Conservation (phyloP, 768 basidiomycete species). For the Tephrocybe sp. region DNA sequence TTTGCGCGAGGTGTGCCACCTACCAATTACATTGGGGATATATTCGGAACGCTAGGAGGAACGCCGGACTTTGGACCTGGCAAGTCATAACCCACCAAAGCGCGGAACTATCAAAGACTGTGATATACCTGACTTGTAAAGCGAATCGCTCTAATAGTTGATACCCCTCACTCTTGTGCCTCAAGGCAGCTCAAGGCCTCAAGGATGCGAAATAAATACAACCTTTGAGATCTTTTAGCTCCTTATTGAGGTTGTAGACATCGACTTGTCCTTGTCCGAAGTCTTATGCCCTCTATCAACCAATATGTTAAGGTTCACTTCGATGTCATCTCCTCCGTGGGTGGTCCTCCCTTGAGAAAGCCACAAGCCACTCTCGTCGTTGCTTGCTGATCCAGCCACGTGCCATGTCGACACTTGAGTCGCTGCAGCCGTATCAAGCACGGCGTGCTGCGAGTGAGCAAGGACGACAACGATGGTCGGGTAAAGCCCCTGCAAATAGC, state of each 20-base stretch:
- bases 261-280: not conserved
- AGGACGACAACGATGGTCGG: slow-evolving; percentile 9
- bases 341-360: not conserved
- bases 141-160: no score
- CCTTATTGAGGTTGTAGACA: not conserved
- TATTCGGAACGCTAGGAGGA: slow-evolving; percentile 5
- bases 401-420: slow-evolving; percentile 4
- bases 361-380: slow-evolving; percentile 2
- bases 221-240: no score
- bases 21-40: slow-evolving; percentile 8
- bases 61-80: slow-evolving; percentile 7
- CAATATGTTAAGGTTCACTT: not conserved
- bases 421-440: slow-evolving; percentile 5
- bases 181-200: no score
- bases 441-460: slow-evolving; percentile 6
- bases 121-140: no score
- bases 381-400: not conserved
- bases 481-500: slow-evolving; percentile 2
- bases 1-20: slow-evolving; percentile 1
- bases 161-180: no score
- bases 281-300: not conserved
- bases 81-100: not conserved
- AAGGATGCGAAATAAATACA: not conserved
- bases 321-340: not conserved
- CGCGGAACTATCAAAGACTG: no score